Evolutionary conservation across 495 filamentous ascomycete species (phyloP), one percentile per base, ranked within the genome.

Genomic region (Talaromyces nanjingensis): DNA sequence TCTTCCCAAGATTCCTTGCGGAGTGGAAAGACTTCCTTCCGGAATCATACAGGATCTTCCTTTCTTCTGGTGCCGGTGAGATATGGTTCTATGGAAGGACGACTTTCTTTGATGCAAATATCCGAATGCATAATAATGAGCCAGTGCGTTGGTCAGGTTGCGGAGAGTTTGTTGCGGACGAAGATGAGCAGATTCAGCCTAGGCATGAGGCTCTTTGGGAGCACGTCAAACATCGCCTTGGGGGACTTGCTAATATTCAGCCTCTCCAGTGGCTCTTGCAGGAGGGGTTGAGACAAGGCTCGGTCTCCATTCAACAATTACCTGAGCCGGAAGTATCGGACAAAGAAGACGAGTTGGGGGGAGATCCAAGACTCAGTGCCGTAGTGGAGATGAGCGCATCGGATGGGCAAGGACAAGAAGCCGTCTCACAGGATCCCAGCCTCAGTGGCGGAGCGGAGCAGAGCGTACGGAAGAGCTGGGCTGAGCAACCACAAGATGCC

Each of bases 21-120:
- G 79, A 83, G 67, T 87, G 84, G 74, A 65, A 63, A 8, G 74
- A 75, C 54, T 82, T 84, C 53, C 63, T 86, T 14, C 81, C 77
- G 0, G 68, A 71, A 20, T 60, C 60, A 0, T 67, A 77, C 64
- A 7, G 25, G 4, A 81, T 80, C 59, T 27, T 52, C 31, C 79
- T 71, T 2, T 16, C 58, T 0, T 66, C 66, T 1, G 77, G 77
- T 9, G 29, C 65, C 58, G 68, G 78, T 11, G 8, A n/a, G 14
- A 34, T 65, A 12, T 0, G 61, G 42, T 69, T 72, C 27, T n/a
- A 49, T 12, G 71, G 73, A 8, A 20, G 14, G 24, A 70, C 66
- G 6, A 27, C 2, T 7, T 69, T 56, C 58, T 52, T 60, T 8
- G 11, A 65, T 2, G 20, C 20, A 4, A 53, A 65, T 24, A 11